Percentiles rank a stretch among this genome's conserved stretches.
phyloP scores from a whole-genome alignment of 2,329 filamentous ascomycete genomes.

The Beauveria caledonica region DNA sequence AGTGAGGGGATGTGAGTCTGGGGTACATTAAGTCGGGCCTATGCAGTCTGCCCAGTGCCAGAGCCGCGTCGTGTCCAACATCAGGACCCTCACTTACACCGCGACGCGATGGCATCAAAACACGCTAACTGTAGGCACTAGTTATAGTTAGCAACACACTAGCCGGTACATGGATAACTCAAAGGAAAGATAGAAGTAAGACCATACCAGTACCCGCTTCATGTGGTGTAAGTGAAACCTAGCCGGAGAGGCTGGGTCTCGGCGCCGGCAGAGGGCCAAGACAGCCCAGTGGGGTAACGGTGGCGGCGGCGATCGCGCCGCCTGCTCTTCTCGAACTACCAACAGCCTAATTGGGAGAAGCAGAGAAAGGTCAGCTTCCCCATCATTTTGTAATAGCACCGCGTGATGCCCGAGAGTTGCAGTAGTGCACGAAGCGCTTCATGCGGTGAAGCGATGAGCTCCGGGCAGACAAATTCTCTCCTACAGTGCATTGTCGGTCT shows the following conservation, averaged over 20 bases:
- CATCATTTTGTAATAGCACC: not conserved
- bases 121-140: not conserved
- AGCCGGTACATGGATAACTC: not conserved
- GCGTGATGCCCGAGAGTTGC: conserved; percentile 1
- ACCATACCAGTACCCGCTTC: not conserved
- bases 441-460: not conserved
- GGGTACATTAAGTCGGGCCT: not conserved
- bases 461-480: not conserved
- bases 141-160: not conserved
- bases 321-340: not conserved
- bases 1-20: not conserved
- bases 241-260: not conserved
- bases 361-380: not conserved
- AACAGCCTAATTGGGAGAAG: conserved; percentile 1
- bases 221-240: conserved; percentile 3
- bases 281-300: not conserved
- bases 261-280: not conserved
- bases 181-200: not conserved
- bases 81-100: not conserved
- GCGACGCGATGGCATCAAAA: not conserved
- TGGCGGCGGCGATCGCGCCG: not conserved
- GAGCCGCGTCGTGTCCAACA: not conserved
- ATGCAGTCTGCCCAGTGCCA: not conserved
- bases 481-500: not conserved
- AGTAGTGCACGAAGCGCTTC: not conserved